Conservation (phyloP, 2,329 filamentous ascomycete genomes). For the Didymella arachidicola region DNA sequence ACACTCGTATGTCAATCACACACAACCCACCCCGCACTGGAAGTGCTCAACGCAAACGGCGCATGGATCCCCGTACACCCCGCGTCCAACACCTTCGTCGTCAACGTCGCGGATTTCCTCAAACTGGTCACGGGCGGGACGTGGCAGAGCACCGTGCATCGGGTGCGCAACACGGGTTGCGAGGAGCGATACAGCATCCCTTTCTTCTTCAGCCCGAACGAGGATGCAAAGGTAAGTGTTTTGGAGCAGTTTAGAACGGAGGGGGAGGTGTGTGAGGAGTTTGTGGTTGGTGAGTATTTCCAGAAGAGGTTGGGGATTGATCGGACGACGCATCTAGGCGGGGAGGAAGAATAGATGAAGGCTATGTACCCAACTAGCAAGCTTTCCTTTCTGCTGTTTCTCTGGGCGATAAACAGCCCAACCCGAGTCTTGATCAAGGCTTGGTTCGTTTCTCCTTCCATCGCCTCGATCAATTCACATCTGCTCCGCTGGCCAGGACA, state of each 20-base stretch:
- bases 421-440: too few species aligned
- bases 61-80: slow-evolving; percentile 52
- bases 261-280: slow-evolving; percentile 39
- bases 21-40: slow-evolving; percentile 42
- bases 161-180: slow-evolving; percentile 51
- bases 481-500: too few species aligned
- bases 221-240: slow-evolving; percentile 44
- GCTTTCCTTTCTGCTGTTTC: too few species aligned
- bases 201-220: slow-evolving; percentile 52
- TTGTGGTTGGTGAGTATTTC: slow-evolving; percentile 46
- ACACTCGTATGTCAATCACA: slow-evolving; percentile 50
- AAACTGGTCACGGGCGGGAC: slow-evolving; percentile 53
- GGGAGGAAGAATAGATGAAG: slow-evolving; percentile 11
- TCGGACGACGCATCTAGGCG: slow-evolving; percentile 43
- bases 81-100: slow-evolving; percentile 49
- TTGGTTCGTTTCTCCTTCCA: too few species aligned
- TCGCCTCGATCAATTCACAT: too few species aligned
- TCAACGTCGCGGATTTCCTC: slow-evolving; percentile 54
- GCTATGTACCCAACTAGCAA: background rate
- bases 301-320: slow-evolving; percentile 44
- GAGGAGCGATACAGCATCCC: slow-evolving; percentile 52
- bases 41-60: slow-evolving; percentile 55
- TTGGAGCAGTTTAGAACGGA: slow-evolving; percentile 38
- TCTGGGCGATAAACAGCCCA: too few species aligned
- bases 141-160: slow-evolving; percentile 53